A percentile compares a stretch with the other conserved stretches of the same genome.
phyloP scores from a whole-genome alignment of 2,329 filamentous ascomycete species.

The Magnaporthales sp. region DNA sequence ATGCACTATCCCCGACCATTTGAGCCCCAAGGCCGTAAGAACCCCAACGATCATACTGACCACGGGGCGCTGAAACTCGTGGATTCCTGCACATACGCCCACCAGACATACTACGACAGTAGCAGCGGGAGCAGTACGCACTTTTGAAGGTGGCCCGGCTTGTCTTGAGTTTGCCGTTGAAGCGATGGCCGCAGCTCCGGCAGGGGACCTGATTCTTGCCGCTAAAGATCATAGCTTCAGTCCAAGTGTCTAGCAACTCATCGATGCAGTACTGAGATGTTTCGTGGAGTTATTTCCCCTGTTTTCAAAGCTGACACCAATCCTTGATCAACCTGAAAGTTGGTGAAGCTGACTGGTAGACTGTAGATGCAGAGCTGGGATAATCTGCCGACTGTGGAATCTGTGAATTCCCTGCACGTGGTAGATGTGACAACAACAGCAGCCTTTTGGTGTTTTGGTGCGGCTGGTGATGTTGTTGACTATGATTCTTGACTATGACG shows the following conservation, averaged over 20 bases:
- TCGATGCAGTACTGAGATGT: neutral
- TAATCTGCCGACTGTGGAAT: neutral
- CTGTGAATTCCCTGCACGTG: neutral
- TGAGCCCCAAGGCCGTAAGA: neutral
- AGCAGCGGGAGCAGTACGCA: slow-evolving; percentile 1
- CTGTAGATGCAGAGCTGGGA: no score
- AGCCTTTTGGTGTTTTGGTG: neutral
- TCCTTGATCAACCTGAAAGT: no score
- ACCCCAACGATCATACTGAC: neutral
- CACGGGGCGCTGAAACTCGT: neutral
- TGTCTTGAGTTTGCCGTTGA: neutral
- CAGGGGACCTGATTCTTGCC: neutral
- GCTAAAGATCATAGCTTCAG: neutral
- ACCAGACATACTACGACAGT: neutral
- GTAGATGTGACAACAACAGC: neutral
- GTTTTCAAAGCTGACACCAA: no score
- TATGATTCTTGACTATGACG: neutral
- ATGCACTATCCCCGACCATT: neutral
- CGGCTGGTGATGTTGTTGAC: neutral
- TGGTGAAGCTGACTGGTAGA: no score
- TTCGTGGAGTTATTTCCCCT: neutral
- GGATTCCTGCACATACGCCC: slow-evolving; percentile 1
- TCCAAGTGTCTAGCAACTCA: neutral
- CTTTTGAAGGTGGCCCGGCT: neutral
- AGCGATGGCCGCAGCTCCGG: neutral